Conservation (phyloP, 352 stramenopile species). For the Pythium dissotocum region DNA sequence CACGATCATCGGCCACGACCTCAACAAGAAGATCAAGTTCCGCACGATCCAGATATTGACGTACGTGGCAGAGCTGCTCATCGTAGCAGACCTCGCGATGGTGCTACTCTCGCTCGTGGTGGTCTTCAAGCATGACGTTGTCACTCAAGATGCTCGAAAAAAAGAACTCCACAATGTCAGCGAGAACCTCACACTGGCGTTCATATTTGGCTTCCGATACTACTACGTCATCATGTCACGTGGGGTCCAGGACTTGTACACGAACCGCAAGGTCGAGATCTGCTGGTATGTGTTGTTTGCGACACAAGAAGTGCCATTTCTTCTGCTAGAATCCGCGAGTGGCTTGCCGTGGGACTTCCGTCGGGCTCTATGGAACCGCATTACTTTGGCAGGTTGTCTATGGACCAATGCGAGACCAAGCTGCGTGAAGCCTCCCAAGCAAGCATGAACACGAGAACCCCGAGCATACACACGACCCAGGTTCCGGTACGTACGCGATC, state of each 20-base stretch:
- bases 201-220: conserved; percentile 41
- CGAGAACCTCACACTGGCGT: conserved; percentile 31
- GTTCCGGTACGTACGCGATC: no score
- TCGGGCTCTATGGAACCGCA: conserved; percentile 21
- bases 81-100: conserved; percentile 21
- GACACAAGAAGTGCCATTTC: conserved; percentile 24
- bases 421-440: no score
- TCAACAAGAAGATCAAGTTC: conserved; percentile 36
- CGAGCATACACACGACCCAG: no score
- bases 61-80: conserved; percentile 19
- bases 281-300: conserved; percentile 38
- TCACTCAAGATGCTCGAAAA: conserved; percentile 18
- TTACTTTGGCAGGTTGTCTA: conserved; percentile 16
- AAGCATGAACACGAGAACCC: no score
- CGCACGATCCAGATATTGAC: conserved; percentile 18
- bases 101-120: conserved; percentile 17
- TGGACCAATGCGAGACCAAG: conserved; percentile 8
- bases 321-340: conserved; percentile 15
- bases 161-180: conserved; percentile 21
- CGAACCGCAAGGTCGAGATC: conserved; percentile 32
- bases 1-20: conserved; percentile 26
- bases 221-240: conserved; percentile 32
- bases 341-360: conserved; percentile 15
- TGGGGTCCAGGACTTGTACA: conserved; percentile 11
- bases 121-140: conserved; percentile 18